Evolutionary conservation across 768 basidiomycete genomes (phyloP).

Genomic region (Mycena olivaceomarginata): DNA sequence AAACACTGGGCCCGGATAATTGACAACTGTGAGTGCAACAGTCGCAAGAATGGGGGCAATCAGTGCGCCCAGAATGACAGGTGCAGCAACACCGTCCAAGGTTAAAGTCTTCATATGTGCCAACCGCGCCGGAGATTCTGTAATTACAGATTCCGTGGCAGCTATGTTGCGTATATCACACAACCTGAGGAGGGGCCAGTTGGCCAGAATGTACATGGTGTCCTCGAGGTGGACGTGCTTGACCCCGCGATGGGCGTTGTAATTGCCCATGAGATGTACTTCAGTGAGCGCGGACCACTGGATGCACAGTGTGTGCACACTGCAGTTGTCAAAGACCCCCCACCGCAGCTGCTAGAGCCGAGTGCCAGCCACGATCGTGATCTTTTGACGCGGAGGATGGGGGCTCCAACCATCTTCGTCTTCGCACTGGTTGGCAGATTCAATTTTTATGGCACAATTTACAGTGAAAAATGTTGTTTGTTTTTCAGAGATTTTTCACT

Average conservation of each 20-base stretch:
- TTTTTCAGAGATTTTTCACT: too few relatives aligned
- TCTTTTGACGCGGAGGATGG: not conserved
- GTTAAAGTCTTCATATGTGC: not conserved
- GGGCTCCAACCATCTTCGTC: not conserved
- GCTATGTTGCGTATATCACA: not conserved
- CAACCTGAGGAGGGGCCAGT: not conserved
- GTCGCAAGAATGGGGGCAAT: not conserved
- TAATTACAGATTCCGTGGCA: not conserved
- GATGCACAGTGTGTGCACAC: too few relatives aligned
- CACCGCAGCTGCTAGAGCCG: not conserved
- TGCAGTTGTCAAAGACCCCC: not conserved
- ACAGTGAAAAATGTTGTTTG: too few relatives aligned
- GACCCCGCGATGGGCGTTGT: too few relatives aligned
- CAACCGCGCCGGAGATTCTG: not conserved
- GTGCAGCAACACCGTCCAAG: not conserved
- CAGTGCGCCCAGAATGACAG: not conserved
- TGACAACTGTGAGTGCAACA: too few relatives aligned
- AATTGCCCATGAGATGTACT: not conserved
- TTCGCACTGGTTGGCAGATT: too few relatives aligned
- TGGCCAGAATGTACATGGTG: not conserved
- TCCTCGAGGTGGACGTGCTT: not conserved
- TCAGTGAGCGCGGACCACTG: slow-evolving; percentile 2
- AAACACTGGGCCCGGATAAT: not conserved
- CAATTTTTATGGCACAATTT: too few relatives aligned
- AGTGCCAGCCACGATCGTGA: not conserved